These are phyloP conservation scores for Sphaerulina populicola DNA, from an alignment of 2,329 filamentous ascomycete genomes.

Conservation along the genomic window DNA sequence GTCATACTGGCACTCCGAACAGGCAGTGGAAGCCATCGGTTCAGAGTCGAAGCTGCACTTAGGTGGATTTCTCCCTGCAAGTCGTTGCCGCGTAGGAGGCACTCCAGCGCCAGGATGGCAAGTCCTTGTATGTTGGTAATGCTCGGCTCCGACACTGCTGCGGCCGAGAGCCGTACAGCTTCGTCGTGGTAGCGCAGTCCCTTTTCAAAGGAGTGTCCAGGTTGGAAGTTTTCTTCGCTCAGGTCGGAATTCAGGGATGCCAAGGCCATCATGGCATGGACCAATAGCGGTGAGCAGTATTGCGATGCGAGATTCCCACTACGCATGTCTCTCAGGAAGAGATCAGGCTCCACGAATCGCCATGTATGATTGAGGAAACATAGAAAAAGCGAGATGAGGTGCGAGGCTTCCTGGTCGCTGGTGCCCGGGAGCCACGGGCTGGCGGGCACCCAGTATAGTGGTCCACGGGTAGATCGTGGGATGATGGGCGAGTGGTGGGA, in stretches of 20 bases:
- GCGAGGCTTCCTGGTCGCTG: slow-evolving; percentile 1
- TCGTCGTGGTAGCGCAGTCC: slow-evolving; percentile 2
- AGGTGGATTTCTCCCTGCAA: neutral
- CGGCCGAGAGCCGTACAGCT: neutral
- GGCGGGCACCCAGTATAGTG: slow-evolving; percentile 2
- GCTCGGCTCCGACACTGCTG: neutral
- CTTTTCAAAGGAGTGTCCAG: neutral
- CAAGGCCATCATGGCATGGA: slow-evolving; percentile 5
- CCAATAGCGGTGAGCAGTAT: slow-evolving; percentile 5
- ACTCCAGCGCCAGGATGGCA: slow-evolving; percentile 1
- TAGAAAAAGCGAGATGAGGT: slow-evolving; percentile 4
- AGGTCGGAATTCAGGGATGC: slow-evolving; percentile 3
- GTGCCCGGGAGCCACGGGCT: slow-evolving; percentile 1
- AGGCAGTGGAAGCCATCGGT: neutral
- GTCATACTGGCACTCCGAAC: neutral
- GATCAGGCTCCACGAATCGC: slow-evolving; percentile 2
- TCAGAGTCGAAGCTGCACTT: neutral
- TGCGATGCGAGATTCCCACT: neutral
- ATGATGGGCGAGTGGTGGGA: neutral
- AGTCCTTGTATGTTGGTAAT: slow-evolving; percentile 6
- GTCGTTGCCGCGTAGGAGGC: slow-evolving; percentile 3
- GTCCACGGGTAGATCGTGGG: neutral
- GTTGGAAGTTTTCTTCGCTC: neutral
- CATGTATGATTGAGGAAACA: slow-evolving; percentile 2
- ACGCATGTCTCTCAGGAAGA: slow-evolving; percentile 5